Conservation (phyloP, 2,329 filamentous ascomycete genomes). For the Apiospora hydei region DNA sequence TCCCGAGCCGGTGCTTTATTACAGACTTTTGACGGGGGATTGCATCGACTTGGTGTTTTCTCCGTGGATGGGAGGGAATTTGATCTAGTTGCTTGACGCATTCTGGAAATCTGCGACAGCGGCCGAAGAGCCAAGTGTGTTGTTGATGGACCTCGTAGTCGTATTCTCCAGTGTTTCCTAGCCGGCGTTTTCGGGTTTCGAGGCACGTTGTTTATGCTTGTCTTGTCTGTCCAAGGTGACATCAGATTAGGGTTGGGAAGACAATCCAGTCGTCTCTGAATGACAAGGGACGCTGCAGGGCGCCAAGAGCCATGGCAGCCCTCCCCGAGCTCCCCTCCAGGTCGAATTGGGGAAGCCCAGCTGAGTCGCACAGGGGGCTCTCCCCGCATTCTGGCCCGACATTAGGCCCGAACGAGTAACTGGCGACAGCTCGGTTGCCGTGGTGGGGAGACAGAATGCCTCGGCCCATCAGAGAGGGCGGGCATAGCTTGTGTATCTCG, state of each 20-base stretch:
- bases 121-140: not conserved
- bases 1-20: not conserved
- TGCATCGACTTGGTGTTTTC: not conserved
- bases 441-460: not conserved
- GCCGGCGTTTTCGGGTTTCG: not conserved
- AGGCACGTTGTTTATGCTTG: too few relatives aligned
- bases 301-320: not conserved
- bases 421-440: slow-evolving; percentile 1
- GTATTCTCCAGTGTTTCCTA: not conserved
- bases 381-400: not conserved
- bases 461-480: not conserved
- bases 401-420: not conserved
- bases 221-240: not conserved
- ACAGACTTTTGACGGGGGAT: not conserved
- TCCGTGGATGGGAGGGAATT: too few relatives aligned
- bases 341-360: not conserved
- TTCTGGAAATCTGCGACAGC: not conserved
- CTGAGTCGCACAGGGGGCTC: not conserved
- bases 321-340: not conserved
- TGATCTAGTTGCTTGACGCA: not conserved
- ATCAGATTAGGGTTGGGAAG: not conserved
- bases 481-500: not conserved
- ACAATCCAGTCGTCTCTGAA: not conserved
- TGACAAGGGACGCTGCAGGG: slow-evolving; percentile 2
- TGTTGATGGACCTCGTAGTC: not conserved